Conservation (phyloP, 2,329 filamentous ascomycete genomes). For the Zalaria obscura region DNA sequence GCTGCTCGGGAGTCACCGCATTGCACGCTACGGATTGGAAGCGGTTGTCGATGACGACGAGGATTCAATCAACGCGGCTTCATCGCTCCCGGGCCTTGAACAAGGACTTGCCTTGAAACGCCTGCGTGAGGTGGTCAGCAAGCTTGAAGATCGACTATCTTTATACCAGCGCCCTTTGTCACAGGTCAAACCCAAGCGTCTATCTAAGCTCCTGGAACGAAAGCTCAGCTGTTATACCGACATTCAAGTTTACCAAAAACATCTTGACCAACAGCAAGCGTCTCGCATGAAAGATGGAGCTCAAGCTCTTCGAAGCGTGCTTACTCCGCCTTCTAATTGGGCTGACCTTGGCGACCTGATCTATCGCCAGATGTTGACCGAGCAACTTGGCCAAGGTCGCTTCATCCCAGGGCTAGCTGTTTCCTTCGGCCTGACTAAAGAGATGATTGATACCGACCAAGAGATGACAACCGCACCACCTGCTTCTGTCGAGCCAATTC, state of each 20-base stretch:
- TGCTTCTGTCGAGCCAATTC: not conserved
- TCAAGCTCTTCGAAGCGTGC: conserved; percentile 5
- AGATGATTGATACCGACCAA: not conserved
- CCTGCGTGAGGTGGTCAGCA: conserved; percentile 32
- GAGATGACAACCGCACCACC: not conserved
- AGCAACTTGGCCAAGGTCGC: conserved; percentile 12
- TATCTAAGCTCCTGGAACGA: conserved; percentile 37
- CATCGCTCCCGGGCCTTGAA: conserved; percentile 44
- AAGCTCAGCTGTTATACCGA: conserved; percentile 40
- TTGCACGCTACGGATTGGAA: conserved; percentile 48
- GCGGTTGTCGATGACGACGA: conserved; percentile 49
- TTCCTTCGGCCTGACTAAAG: conserved; percentile 10
- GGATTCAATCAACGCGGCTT: conserved; percentile 36
- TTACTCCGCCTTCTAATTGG: conserved; percentile 16
- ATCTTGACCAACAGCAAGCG: conserved; percentile 1
- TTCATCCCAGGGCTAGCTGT: conserved; percentile 11
- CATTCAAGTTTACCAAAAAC: conserved; percentile 15
- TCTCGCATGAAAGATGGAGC: conserved; percentile 2
- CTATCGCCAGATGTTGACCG: conserved; percentile 13
- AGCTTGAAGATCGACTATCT: conserved; percentile 42
- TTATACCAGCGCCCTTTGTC: conserved; percentile 35
- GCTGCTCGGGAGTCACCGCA: conserved; percentile 42
- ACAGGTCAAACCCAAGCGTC: conserved; percentile 32
- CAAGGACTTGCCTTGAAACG: conserved; percentile 39
- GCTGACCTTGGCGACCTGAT: conserved; percentile 17